These are phyloP conservation scores for Penicillium sp. DNA, from an alignment of 2,329 filamentous ascomycete species.

Conservation along the genomic window DNA sequence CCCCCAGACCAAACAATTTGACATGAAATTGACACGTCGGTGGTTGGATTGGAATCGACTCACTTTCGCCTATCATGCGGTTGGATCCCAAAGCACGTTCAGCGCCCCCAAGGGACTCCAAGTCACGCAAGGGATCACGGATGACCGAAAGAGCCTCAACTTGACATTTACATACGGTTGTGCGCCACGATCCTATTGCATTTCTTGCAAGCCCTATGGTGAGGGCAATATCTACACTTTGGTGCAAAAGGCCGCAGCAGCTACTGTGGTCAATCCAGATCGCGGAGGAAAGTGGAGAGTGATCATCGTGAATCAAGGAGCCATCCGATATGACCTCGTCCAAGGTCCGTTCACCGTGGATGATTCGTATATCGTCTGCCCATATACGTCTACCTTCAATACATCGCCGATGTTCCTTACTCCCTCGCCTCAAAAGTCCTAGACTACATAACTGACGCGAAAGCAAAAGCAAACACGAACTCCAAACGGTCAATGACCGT, in stretches of 20 bases:
- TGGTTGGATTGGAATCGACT: conserved; percentile 69
- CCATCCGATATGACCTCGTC: conserved; percentile 61
- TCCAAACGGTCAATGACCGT: conserved; percentile 3
- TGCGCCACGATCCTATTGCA: conserved; percentile 60
- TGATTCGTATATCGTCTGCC: conserved; percentile 27
- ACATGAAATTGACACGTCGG: conserved; percentile 42
- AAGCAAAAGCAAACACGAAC: not conserved
- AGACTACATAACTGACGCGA: not conserved
- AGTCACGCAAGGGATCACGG: conserved; percentile 53
- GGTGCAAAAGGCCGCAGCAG: conserved; percentile 52
- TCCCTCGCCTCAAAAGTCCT: conserved; percentile 4
- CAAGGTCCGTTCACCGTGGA: conserved; percentile 61
- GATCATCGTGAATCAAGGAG: conserved; percentile 61
- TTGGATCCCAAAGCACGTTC: conserved; percentile 50
- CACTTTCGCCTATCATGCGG: conserved; percentile 64
- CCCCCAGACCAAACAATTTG: conserved; percentile 47
- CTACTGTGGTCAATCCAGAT: conserved; percentile 53
- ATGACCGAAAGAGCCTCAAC: conserved; percentile 53
- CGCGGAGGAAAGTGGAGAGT: conserved; percentile 54
- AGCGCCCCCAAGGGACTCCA: conserved; percentile 50
- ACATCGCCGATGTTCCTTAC: conserved; percentile 8
- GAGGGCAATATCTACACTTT: conserved; percentile 55
- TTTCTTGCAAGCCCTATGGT: conserved; percentile 47
- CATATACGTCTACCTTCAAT: conserved; percentile 5
- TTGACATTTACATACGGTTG: conserved; percentile 60